Evolutionary conservation across 352 stramenopile species (phyloP).

Genomic region (Halophytophthora batemanensis): DNA sequence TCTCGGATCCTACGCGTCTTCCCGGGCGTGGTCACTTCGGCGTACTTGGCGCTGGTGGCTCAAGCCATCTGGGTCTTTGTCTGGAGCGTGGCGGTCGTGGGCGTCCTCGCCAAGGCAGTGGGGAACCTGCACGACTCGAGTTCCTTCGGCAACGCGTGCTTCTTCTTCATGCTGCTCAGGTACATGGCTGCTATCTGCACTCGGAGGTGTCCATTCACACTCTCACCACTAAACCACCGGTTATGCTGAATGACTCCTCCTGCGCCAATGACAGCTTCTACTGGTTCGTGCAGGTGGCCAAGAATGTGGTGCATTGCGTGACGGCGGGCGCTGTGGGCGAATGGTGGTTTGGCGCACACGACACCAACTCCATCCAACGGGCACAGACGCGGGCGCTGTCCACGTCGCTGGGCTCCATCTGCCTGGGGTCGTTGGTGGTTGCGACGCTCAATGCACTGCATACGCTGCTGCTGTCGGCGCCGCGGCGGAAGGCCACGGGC

Average conservation of each 20-base stretch:
- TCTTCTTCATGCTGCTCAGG: slow-evolving; percentile 88
- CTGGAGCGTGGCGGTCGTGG: slow-evolving; percentile 74
- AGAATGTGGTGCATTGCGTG: slow-evolving; percentile 87
- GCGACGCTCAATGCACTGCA: slow-evolving; percentile 64
- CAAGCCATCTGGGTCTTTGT: slow-evolving; percentile 74
- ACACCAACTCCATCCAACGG: slow-evolving; percentile 68
- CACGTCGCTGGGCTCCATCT: slow-evolving; percentile 82
- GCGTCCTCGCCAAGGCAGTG: slow-evolving; percentile 61
- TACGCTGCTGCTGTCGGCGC: slow-evolving; percentile 61
- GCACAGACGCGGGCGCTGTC: slow-evolving; percentile 61
- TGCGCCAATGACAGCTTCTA: slow-evolving; percentile 43
- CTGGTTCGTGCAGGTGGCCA: slow-evolving; percentile 83
- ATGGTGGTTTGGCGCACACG: slow-evolving; percentile 82
- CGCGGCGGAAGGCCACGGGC: slow-evolving; percentile 55
- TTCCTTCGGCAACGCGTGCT: slow-evolving; percentile 64
- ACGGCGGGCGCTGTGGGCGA: slow-evolving; percentile 75
- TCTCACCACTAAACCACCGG: not conserved
- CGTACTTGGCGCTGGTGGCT: slow-evolving; percentile 58
- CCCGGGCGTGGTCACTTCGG: slow-evolving; percentile 59
- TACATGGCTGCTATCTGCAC: slow-evolving; percentile 13
- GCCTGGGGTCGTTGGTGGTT: slow-evolving; percentile 77
- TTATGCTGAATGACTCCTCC: not conserved
- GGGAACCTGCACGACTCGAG: slow-evolving; percentile 46
- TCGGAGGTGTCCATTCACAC: not conserved
- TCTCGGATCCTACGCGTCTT: slow-evolving; percentile 76